Percentiles rank a stretch among this genome's conserved stretches.
Evolutionary conservation across 768 basidiomycete species (phyloP).

Genomic region (Lactifluus echinatus): DNA sequence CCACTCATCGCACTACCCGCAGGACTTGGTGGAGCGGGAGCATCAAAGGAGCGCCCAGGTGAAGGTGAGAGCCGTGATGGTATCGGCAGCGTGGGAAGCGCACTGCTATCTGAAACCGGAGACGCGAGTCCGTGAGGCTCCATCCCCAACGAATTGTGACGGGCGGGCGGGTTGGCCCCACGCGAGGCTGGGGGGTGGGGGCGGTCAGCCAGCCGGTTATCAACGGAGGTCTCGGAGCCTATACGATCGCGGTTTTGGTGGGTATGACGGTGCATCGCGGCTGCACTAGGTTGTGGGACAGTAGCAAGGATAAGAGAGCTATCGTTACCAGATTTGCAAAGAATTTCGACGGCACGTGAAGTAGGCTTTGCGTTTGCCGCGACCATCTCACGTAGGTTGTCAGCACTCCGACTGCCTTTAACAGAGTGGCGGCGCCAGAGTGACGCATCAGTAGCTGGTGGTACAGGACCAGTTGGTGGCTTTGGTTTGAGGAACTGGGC

Average conservation of each 20-base stretch:
- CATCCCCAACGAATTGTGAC: conserved; percentile 17
- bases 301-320: conserved; percentile 25
- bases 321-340: conserved; percentile 26
- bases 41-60: conserved; percentile 17
- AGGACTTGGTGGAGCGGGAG: conserved; percentile 18
- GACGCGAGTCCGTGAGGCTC: conserved; percentile 24
- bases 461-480: conserved; percentile 23
- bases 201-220: neutral
- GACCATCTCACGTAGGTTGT: conserved; percentile 36
- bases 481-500: conserved; percentile 16
- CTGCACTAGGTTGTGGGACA: neutral
- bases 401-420: conserved; percentile 61
- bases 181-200: neutral
- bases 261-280: neutral
- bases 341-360: conserved; percentile 10
- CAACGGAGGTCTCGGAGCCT: neutral
- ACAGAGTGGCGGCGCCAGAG: conserved; percentile 34
- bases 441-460: conserved; percentile 26
- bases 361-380: neutral
- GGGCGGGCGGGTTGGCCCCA: neutral
- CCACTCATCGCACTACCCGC: neutral
- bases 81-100: conserved; percentile 16
- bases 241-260: neutral
- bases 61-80: conserved; percentile 18
- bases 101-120: conserved; percentile 11